A percentile compares a stretch with the other conserved stretches of the same genome.
These are phyloP conservation scores for Spencermartinsiella ligniputridi DNA, from an alignment of 1,139 yeast species.

Conservation along the genomic window DNA sequence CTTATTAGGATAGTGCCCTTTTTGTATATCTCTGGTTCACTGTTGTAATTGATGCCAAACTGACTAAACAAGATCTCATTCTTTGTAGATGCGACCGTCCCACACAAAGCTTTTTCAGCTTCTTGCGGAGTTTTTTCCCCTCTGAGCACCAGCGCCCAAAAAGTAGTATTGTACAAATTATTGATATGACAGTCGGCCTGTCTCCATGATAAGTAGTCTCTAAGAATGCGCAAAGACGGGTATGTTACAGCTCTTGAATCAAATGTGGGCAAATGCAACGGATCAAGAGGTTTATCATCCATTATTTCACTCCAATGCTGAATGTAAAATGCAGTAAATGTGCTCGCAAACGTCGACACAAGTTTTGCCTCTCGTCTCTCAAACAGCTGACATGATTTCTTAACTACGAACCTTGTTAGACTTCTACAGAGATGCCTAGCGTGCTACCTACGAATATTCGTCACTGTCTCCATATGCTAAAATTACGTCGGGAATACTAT, in stretches of 20 bases:
- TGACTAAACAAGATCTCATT: slow-evolving; percentile 75
- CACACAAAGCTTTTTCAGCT: slow-evolving; percentile 66
- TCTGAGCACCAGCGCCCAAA: slow-evolving; percentile 75
- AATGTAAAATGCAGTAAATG: slow-evolving; percentile 74
- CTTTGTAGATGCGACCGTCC: slow-evolving; percentile 81
- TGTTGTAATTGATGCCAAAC: slow-evolving; percentile 83
- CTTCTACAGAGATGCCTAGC: not conserved
- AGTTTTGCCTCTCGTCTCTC: slow-evolving; percentile 80
- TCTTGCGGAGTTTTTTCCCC: slow-evolving; percentile 73
- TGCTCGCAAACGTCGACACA: slow-evolving; percentile 73
- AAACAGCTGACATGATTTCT: slow-evolving; percentile 58
- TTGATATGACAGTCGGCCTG: slow-evolving; percentile 97
- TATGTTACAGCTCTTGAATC: slow-evolving; percentile 89
- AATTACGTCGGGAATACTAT: slow-evolving; percentile 62
- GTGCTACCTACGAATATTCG: slow-evolving; percentile 56
- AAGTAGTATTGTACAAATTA: slow-evolving; percentile 86
- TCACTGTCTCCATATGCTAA: slow-evolving; percentile 94
- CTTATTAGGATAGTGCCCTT: slow-evolving; percentile 77
- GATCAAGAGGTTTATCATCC: slow-evolving; percentile 39
- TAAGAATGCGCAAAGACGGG: slow-evolving; percentile 56
- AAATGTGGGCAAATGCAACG: slow-evolving; percentile 66
- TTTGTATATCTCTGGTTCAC: slow-evolving; percentile 80
- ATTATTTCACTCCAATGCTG: slow-evolving; percentile 61
- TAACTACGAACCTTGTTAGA: slow-evolving; percentile 48
- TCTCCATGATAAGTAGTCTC: slow-evolving; percentile 91